Evolutionary conservation across 1,284 basidiomycete species (phyloP).

Genomic region (Marasmius tenuissimus): DNA sequence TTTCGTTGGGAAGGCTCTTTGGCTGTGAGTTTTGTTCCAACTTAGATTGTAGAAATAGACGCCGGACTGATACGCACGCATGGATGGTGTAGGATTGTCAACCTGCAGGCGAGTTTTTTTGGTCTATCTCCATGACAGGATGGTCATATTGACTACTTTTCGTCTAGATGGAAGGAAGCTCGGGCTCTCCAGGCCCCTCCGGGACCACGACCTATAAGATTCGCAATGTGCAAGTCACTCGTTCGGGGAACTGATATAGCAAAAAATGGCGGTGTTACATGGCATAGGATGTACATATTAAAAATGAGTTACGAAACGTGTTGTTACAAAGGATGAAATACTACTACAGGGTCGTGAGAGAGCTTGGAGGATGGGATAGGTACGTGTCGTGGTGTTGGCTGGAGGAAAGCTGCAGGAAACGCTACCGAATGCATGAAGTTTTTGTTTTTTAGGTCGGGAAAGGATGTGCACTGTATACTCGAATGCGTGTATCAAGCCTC

Average conservation of each 20-base stretch:
- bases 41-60: not conserved
- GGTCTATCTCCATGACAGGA: not conserved
- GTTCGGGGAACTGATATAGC: slow-evolving; percentile 21
- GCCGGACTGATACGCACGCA: not conserved
- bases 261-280: not conserved
- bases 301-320: no score
- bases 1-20: slow-evolving; percentile 38
- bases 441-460: no score
- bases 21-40: slow-evolving; percentile 33
- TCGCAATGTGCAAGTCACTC: slow-evolving; percentile 35
- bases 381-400: no score
- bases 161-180: slow-evolving; percentile 45
- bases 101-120: slow-evolving; percentile 34
- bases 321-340: no score
- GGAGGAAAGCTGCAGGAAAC: no score
- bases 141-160: not conserved
- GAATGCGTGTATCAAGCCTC: no score
- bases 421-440: no score
- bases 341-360: no score
- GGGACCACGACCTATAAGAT: slow-evolving; percentile 36
- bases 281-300: not conserved
- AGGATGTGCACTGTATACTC: no score
- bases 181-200: slow-evolving; percentile 40
- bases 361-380: no score
- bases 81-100: slow-evolving; percentile 33